phyloP scores from a whole-genome alignment of 2,329 filamentous ascomycete species.

The Botrytis paeoniae region DNA sequence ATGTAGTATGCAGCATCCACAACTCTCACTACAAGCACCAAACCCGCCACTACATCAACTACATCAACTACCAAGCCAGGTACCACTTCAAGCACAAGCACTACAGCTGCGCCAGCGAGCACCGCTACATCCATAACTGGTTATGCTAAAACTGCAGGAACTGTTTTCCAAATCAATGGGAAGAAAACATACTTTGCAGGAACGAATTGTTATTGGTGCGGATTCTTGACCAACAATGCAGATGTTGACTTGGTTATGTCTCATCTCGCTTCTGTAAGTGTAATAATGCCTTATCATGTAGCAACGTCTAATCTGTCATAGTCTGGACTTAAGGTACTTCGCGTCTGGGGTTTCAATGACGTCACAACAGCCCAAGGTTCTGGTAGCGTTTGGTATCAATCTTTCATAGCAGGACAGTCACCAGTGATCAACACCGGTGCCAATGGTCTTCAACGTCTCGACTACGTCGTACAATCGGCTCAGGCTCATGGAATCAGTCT shows the following conservation, averaged over 20 bases:
- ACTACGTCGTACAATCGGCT: constrained; percentile 60
- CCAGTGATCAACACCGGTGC: constrained; percentile 62
- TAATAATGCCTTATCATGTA: background rate
- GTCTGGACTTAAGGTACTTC: constrained; percentile 57
- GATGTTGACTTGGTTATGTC: constrained; percentile 53
- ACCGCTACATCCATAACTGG: constrained; percentile 23
- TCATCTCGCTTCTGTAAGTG: constrained; percentile 42
- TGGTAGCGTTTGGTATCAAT: constrained; percentile 45
- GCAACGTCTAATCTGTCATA: background rate
- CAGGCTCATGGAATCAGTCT: constrained; percentile 59
- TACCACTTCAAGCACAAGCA: constrained; percentile 17
- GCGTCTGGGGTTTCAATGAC: constrained; percentile 64
- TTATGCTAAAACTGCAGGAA: constrained; percentile 33
- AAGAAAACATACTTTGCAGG: constrained; percentile 50
- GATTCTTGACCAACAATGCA: constrained; percentile 50
- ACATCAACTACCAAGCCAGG: constrained; percentile 13
- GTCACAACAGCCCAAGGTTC: constrained; percentile 43
- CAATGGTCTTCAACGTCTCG: constrained; percentile 61
- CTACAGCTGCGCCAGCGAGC: constrained; percentile 15
- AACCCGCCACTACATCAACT: background rate
- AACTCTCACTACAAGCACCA: constrained; percentile 8
- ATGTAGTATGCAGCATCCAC: background rate
- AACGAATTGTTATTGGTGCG: constrained; percentile 56
- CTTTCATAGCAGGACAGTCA: constrained; percentile 43
- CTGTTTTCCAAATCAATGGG: constrained; percentile 44